phyloP scores from a whole-genome alignment of 495 filamentous ascomycete genomes.

The Pseudotulostoma volvatum region DNA sequence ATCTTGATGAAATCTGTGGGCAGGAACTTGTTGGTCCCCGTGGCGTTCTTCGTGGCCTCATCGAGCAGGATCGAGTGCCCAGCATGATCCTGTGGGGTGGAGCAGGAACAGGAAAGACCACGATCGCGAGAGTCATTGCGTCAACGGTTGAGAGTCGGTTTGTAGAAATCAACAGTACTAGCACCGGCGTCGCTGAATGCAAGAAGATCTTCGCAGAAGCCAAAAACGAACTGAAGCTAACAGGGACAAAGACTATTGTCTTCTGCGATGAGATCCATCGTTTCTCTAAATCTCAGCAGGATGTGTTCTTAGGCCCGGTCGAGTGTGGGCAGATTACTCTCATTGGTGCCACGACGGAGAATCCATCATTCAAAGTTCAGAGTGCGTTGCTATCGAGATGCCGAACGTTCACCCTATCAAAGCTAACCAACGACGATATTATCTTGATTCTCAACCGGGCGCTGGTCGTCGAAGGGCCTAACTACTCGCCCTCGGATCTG shows the following conservation, averaged over 20 bases:
- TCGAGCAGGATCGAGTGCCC: conserved; percentile 73
- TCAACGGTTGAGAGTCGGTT: conserved; percentile 65
- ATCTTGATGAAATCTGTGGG: conserved; percentile 72
- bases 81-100: conserved; percentile 93
- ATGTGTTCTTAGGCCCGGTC: conserved; percentile 86
- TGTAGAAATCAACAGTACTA: conserved; percentile 92
- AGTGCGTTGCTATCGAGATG: conserved; percentile 77
- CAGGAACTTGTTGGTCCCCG: conserved; percentile 78
- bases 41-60: conserved; percentile 76
- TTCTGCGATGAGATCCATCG: conserved; percentile 98
- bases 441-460: conserved; percentile 58
- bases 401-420: conserved; percentile 70
- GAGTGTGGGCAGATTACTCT: conserved; percentile 82
- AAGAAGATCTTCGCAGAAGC: conserved; percentile 90
- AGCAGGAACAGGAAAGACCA: conserved; percentile 90
- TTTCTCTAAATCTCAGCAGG: conserved; percentile 85
- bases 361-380: conserved; percentile 89
- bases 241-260: conserved; percentile 81
- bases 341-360: conserved; percentile 93
- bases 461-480: conserved; percentile 41
- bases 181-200: conserved; percentile 76
- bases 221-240: conserved; percentile 61
- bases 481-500: conserved; percentile 38
- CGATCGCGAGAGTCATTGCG: conserved; percentile 89
- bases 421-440: conserved; percentile 55